These are phyloP conservation scores for Crucihimalaya himalaica DNA, from an alignment of 345 rosid species.

Conservation along the genomic window DNA sequence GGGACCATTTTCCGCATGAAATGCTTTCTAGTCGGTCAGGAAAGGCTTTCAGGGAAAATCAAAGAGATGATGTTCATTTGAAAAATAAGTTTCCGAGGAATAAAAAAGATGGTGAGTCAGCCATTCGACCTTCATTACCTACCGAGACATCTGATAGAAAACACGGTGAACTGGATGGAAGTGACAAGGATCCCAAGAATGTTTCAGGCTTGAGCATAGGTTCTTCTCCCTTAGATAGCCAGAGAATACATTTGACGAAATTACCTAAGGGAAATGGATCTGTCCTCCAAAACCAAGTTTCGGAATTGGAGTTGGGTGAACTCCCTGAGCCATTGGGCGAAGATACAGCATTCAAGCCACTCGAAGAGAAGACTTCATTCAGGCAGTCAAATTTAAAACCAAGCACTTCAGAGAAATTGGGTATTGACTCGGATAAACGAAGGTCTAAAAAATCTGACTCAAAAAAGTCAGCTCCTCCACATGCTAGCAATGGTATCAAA, in stretches of 20 bases:
- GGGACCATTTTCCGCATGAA: slow-evolving; percentile 46
- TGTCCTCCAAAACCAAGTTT: slow-evolving; percentile 69
- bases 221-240: slow-evolving; percentile 54
- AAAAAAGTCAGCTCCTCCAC: slow-evolving; percentile 55
- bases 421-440: slow-evolving; percentile 53
- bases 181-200: slow-evolving; percentile 53
- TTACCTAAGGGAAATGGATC: slow-evolving; percentile 54
- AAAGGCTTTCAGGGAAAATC: slow-evolving; percentile 52
- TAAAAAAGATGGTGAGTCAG: slow-evolving; percentile 58
- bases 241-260: slow-evolving; percentile 40
- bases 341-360: slow-evolving; percentile 51
- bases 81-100: slow-evolving; percentile 56
- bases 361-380: slow-evolving; percentile 64
- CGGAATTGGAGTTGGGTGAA: slow-evolving; percentile 95
- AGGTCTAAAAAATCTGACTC: slow-evolving; percentile 63
- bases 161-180: slow-evolving; percentile 56
- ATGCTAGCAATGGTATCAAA: slow-evolving; percentile 46
- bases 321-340: slow-evolving; percentile 74
- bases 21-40: slow-evolving; percentile 47
- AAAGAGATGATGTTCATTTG: slow-evolving; percentile 49
- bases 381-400: slow-evolving; percentile 57
- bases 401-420: slow-evolving; percentile 58
- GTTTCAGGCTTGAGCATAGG: slow-evolving; percentile 46
- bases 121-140: slow-evolving; percentile 51
- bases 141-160: slow-evolving; percentile 49